Conservation (phyloP, 1,284 basidiomycete species). For the Vanrija pseudolonga region DNA sequence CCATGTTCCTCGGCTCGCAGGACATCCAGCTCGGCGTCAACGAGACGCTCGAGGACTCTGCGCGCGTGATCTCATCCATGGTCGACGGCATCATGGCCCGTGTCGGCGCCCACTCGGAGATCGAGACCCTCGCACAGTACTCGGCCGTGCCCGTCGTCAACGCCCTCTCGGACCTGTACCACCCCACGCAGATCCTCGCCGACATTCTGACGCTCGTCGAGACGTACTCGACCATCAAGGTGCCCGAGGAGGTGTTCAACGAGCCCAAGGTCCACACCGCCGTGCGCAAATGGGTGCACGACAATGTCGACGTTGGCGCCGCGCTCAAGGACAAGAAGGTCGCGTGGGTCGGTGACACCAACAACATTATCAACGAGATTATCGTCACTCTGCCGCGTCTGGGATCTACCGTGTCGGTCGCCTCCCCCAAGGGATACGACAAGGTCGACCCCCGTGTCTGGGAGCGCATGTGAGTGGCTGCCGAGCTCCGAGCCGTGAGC, state of each 20-base stretch:
- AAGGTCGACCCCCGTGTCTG: constrained; percentile 73
- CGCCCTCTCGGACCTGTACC: constrained; percentile 91
- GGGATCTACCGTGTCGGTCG: constrained; percentile 81
- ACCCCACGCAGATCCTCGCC: constrained; percentile 92
- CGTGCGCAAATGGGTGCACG: constrained; percentile 1
- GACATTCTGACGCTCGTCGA: constrained; percentile 90
- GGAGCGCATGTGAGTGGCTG: constrained; percentile 59
- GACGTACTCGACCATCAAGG: constrained; percentile 30
- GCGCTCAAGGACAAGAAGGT: constrained; percentile 61
- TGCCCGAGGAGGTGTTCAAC: not conserved
- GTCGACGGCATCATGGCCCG: constrained; percentile 96
- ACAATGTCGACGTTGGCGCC: constrained; percentile 26
- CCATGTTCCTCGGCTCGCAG: constrained; percentile 82
- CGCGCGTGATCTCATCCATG: constrained; percentile 84
- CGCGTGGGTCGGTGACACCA: constrained; percentile 91
- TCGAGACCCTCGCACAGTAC: constrained; percentile 85
- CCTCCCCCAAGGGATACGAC: constrained; percentile 64
- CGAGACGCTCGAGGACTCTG: constrained; percentile 79
- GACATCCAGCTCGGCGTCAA: constrained; percentile 98
- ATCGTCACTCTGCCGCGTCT: constrained; percentile 88
- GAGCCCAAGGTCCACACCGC: not conserved
- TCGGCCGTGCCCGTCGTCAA: constrained; percentile 92
- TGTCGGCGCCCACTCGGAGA: constrained; percentile 84
- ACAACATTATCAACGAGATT: constrained; percentile 97
- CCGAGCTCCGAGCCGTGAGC: not conserved